phyloP scores from a whole-genome alignment of 768 basidiomycete genomes.

The Lentinula edodes region DNA sequence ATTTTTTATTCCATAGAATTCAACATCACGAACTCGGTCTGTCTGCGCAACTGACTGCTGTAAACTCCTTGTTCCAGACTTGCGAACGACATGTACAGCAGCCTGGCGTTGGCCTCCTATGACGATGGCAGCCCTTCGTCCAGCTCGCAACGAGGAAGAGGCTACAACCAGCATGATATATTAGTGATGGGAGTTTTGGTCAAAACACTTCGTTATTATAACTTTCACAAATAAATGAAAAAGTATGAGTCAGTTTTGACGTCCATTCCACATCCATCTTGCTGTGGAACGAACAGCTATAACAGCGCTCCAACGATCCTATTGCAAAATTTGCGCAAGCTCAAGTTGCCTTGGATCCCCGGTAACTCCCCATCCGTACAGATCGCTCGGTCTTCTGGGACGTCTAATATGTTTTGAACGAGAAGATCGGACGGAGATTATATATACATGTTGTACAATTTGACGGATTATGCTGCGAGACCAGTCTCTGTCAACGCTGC shows the following conservation, averaged over 20 bases:
- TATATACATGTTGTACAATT: too few species aligned
- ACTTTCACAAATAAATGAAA: background rate
- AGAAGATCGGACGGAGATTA: background rate
- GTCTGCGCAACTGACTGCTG: conserved; percentile 62
- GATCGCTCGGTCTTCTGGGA: background rate
- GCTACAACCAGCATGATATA: background rate
- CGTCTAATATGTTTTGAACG: background rate
- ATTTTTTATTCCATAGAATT: background rate
- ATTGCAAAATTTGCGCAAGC: conserved; percentile 1
- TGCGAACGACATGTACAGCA: conserved; percentile 32
- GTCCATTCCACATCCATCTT: too few species aligned
- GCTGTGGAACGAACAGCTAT: conserved; percentile 1
- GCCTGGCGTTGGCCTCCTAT: conserved; percentile 46
- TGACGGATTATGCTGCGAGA: too few species aligned
- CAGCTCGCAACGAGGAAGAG: conserved; percentile 19
- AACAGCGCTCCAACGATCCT: background rate
- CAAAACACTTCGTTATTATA: background rate
- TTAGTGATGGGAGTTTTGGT: conserved; percentile 1
- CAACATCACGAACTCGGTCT: conserved; percentile 47
- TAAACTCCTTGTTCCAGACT: conserved; percentile 32
- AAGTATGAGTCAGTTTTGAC: background rate
- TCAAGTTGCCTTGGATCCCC: background rate
- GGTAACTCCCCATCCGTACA: background rate
- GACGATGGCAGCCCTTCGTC: conserved; percentile 37
- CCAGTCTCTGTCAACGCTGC: too few species aligned